phyloP scores from a whole-genome alignment of 2,329 filamentous ascomycete species.

The Trichoderma simmonsii region DNA sequence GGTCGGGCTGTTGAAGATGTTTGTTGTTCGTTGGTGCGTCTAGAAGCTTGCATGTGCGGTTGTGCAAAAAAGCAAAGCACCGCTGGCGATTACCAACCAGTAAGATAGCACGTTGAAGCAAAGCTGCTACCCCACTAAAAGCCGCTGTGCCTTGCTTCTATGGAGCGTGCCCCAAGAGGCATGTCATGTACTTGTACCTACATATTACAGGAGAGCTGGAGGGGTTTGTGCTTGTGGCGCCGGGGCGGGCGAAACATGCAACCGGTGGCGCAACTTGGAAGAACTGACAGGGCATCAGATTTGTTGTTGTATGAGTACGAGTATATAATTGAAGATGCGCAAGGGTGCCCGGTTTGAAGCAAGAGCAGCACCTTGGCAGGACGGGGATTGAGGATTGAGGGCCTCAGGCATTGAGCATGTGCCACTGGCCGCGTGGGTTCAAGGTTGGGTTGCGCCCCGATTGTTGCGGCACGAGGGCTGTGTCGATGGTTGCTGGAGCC shows the following conservation, averaged over 20 bases:
- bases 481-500: neutral
- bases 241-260: slow-evolving; percentile 7
- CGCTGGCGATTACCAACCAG: neutral
- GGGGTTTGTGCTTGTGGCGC: slow-evolving; percentile 12
- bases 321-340: neutral
- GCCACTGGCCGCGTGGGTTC: slow-evolving; percentile 8
- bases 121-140: slow-evolving; percentile 4
- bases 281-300: neutral
- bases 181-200: neutral
- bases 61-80: neutral
- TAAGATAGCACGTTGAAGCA: neutral
- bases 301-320: neutral
- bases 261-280: slow-evolving; percentile 7
- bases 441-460: neutral
- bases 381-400: neutral
- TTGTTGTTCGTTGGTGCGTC: neutral
- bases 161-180: neutral
- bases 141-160: slow-evolving; percentile 15
- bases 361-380: neutral
- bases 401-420: neutral
- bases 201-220: slow-evolving; percentile 15
- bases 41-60: neutral
- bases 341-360: neutral
- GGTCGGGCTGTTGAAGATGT: neutral
- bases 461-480: slow-evolving; percentile 2